Evolutionary conservation across 1,284 basidiomycete genomes (phyloP).

Genomic region (Boletus sp.): DNA sequence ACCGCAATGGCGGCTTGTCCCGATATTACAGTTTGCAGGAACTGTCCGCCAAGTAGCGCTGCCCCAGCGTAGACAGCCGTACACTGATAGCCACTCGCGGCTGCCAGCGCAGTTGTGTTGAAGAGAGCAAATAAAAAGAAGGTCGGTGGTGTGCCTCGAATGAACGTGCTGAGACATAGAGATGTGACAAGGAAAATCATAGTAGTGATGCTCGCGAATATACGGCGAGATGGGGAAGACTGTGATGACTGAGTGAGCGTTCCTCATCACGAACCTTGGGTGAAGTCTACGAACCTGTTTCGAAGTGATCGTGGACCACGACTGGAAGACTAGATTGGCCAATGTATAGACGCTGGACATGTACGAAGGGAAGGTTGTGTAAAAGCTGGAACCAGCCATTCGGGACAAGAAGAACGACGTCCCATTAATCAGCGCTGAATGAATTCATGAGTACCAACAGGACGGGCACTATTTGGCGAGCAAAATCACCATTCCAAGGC

Average conservation of each 20-base stretch:
- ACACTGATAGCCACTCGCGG: conserved; percentile 62
- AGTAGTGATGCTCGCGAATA: conserved; percentile 38
- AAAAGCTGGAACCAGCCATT: conserved; percentile 51
- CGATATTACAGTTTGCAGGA: conserved; percentile 67
- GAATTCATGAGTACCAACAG: not conserved
- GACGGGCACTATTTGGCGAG: not conserved
- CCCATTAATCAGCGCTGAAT: conserved; percentile 70
- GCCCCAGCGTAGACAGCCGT: conserved; percentile 67
- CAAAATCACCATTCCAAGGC: conserved; percentile 70
- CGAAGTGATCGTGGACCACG: conserved; percentile 63
- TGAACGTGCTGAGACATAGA: conserved; percentile 59
- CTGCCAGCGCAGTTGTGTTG: conserved; percentile 52
- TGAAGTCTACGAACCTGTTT: conserved; percentile 52
- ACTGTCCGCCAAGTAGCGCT: conserved; percentile 64
- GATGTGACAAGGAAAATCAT: conserved; percentile 50
- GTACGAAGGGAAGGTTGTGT: conserved; percentile 65
- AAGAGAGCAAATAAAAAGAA: conserved; percentile 66
- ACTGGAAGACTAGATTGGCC: conserved; percentile 63
- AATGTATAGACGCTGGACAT: conserved; percentile 61
- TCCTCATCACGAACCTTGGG: conserved; percentile 2
- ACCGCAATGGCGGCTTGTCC: conserved; percentile 78
- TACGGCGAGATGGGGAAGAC: conserved; percentile 50
- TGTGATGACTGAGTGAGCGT: conserved; percentile 23
- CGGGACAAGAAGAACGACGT: conserved; percentile 71
- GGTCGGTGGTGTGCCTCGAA: conserved; percentile 45